Evolutionary conservation across 192 early-diverging fungal species (phyloP).

Genomic region (Funneliformis mosseae): DNA sequence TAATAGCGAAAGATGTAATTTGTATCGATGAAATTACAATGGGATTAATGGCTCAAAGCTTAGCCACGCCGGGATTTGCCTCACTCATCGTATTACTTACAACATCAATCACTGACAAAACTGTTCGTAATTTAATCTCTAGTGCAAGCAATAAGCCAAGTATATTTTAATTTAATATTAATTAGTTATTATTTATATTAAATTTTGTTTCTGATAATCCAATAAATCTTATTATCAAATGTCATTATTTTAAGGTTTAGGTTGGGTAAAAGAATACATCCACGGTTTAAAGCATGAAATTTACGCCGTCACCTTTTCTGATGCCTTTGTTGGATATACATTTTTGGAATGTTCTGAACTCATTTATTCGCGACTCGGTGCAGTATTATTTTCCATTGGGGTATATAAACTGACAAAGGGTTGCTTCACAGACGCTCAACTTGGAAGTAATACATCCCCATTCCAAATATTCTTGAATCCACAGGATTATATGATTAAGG

Average conservation of each 20-base stretch:
- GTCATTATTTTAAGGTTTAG: constrained; percentile 3
- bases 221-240: neutral
- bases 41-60: constrained; percentile 70
- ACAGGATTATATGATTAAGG: constrained; percentile 52
- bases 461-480: constrained; percentile 55
- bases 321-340: constrained; percentile 47
- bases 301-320: constrained; percentile 57
- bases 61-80: constrained; percentile 70
- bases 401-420: constrained; percentile 25
- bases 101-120: constrained; percentile 61
- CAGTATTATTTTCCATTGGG: constrained; percentile 63
- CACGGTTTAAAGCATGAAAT: constrained; percentile 66
- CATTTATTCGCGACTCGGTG: constrained; percentile 60
- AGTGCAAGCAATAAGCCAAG: constrained; percentile 36
- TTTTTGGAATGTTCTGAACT: constrained; percentile 60
- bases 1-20: constrained; percentile 66
- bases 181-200: too few relatives aligned
- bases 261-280: constrained; percentile 66
- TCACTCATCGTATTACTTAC: constrained; percentile 68
- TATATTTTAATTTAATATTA: neutral
- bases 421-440: neutral
- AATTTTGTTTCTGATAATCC: too few relatives aligned
- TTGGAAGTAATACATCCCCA: constrained; percentile 3
- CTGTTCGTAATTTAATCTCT: constrained; percentile 45
- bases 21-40: constrained; percentile 76